Conservation (phyloP, 805 yeast genomes). For the Blastobotrys americana region DNA sequence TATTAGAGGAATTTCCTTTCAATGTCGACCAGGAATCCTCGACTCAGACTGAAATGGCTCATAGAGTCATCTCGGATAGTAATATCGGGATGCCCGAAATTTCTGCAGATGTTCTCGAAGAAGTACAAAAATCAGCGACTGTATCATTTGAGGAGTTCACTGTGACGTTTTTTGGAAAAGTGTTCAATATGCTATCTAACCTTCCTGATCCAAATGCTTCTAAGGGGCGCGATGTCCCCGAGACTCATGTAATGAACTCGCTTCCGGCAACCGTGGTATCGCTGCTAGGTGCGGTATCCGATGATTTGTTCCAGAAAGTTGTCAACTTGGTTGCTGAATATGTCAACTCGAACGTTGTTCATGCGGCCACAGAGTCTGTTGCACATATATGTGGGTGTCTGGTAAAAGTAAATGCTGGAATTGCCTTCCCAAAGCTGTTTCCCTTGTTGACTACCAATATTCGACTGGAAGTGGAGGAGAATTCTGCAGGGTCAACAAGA, state of each 20-base stretch:
- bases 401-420: constrained; percentile 53
- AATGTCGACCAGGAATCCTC: background rate
- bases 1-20: constrained; percentile 34
- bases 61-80: constrained; percentile 6
- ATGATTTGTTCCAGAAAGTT: constrained; percentile 23
- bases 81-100: constrained; percentile 16
- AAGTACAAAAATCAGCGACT: constrained; percentile 66
- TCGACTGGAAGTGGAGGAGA: constrained; percentile 58
- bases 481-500: constrained; percentile 74
- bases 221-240: constrained; percentile 38
- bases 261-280: constrained; percentile 34
- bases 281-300: constrained; percentile 28
- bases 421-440: constrained; percentile 40
- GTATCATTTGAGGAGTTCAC: constrained; percentile 59
- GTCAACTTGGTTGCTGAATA: constrained; percentile 38
- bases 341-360: constrained; percentile 50
- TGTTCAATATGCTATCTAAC: constrained; percentile 60
- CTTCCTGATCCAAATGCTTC: constrained; percentile 53
- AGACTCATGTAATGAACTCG: constrained; percentile 38
- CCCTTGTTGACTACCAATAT: constrained; percentile 45
- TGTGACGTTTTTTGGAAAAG: constrained; percentile 46
- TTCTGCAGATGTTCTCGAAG: constrained; percentile 41
- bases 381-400: constrained; percentile 69
- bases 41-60: constrained; percentile 17
- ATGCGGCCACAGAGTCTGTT: constrained; percentile 53